Percentiles rank a stretch among this genome's conserved stretches.
These are phyloP conservation scores for Fusarium staphyleae DNA, from an alignment of 2,329 filamentous ascomycete genomes.

Conservation along the genomic window DNA sequence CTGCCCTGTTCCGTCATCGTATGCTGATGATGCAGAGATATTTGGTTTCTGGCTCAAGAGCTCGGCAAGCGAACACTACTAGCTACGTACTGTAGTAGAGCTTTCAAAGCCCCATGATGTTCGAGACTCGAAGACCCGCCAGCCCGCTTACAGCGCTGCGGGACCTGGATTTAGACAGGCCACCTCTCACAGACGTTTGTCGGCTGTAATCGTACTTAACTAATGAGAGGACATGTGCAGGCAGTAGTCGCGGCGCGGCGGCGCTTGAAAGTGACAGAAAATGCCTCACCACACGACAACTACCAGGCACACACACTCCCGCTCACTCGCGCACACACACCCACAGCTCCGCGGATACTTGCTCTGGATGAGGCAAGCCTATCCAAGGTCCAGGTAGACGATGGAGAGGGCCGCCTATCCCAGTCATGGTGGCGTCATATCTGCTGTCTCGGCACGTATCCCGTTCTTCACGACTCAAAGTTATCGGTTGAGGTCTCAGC, in stretches of 20 bases:
- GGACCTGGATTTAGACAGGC: slow-evolving; percentile 22
- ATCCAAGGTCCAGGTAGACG: slow-evolving; percentile 28
- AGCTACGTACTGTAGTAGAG: too few species aligned
- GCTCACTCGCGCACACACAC: neutral
- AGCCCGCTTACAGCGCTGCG: slow-evolving; percentile 15
- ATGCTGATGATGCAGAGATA: slow-evolving; percentile 17
- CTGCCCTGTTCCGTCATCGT: neutral
- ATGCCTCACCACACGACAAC: slow-evolving; percentile 29
- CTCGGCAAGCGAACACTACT: slow-evolving; percentile 34
- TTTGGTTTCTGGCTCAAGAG: slow-evolving; percentile 9
- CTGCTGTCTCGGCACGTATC: slow-evolving; percentile 20
- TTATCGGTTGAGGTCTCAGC: neutral
- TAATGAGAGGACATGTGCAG: slow-evolving; percentile 3
- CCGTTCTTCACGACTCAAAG: slow-evolving; percentile 18
- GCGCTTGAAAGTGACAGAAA: slow-evolving; percentile 29
- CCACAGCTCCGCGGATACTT: slow-evolving; percentile 26
- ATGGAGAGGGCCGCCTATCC: neutral
- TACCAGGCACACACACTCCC: neutral
- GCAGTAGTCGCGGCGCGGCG: slow-evolving; percentile 25
- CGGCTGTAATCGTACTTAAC: neutral
- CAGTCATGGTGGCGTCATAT: slow-evolving; percentile 30
- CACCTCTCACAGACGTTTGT: slow-evolving; percentile 8
- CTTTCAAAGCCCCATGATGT: slow-evolving; percentile 22
- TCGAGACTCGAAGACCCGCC: slow-evolving; percentile 35
- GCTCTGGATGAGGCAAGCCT: slow-evolving; percentile 22